Evolutionary conservation across 2,329 filamentous ascomycete genomes (phyloP).

Genomic region (Aspergillus fumigatiaffinis): DNA sequence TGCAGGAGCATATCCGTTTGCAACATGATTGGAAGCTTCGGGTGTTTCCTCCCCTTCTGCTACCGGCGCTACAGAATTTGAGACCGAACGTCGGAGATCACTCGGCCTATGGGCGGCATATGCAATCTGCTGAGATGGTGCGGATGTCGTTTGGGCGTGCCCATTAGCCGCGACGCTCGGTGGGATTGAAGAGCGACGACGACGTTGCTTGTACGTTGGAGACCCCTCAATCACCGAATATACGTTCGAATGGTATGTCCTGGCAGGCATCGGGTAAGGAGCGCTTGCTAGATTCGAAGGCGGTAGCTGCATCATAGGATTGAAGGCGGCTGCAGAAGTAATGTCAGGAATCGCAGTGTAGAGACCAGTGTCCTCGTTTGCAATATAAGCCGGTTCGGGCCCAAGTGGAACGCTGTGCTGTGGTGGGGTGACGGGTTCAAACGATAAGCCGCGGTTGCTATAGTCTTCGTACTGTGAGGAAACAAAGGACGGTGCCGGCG

Average conservation of each 20-base stretch:
- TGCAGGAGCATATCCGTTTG: constrained; percentile 67
- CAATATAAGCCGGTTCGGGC: constrained; percentile 91
- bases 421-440: constrained; percentile 92
- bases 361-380: constrained; percentile 93
- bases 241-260: constrained; percentile 69
- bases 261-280: constrained; percentile 69
- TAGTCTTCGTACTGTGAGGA: constrained; percentile 99
- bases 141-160: constrained; percentile 43
- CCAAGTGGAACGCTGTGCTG: constrained; percentile 80
- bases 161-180: constrained; percentile 62
- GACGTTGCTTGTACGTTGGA: constrained; percentile 95
- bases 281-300: constrained; percentile 77
- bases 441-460: constrained; percentile 91
- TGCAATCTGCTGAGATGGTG: constrained; percentile 37
- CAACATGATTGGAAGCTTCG: constrained; percentile 73
- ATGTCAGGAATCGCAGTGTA: constrained; percentile 95
- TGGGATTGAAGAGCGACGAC: constrained; percentile 88
- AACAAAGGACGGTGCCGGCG: constrained; percentile 92
- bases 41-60: constrained; percentile 75
- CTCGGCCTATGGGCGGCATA: constrained; percentile 74
- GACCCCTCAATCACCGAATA: constrained; percentile 97
- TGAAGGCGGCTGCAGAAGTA: constrained; percentile 67
- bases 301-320: constrained; percentile 86
- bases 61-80: constrained; percentile 77
- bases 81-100: constrained; percentile 86